These are phyloP conservation scores for Volvariella volvacea DNA, from an alignment of 1,284 basidiomycete species.

Conservation along the genomic window DNA sequence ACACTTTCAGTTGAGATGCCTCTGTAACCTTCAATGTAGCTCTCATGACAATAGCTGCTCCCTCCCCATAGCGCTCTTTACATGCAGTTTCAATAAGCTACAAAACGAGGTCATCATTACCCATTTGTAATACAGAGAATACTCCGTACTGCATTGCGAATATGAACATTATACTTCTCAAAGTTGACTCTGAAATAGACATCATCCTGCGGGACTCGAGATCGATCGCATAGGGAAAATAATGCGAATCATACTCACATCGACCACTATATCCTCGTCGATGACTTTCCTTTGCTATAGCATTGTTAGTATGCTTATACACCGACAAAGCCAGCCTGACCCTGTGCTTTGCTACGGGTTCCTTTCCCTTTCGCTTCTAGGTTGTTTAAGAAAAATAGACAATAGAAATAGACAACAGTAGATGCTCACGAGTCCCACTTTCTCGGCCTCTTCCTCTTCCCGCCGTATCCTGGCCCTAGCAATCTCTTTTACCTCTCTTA, in stretches of 20 bases:
- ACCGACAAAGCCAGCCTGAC: conserved; percentile 1
- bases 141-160: conserved; percentile 73
- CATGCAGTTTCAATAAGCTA: conserved; percentile 75
- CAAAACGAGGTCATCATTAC: conserved; percentile 10
- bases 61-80: conserved; percentile 71
- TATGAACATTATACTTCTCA: conserved; percentile 82
- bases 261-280: conserved; percentile 56
- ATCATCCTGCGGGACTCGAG: conserved; percentile 44
- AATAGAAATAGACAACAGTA: not conserved
- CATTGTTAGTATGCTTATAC: conserved; percentile 4
- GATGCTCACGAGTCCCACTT: conserved; percentile 58
- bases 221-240: conserved; percentile 9
- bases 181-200: conserved; percentile 83
- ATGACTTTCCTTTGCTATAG: conserved; percentile 45
- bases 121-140: conserved; percentile 1
- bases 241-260: conserved; percentile 39
- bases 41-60: conserved; percentile 65
- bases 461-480: conserved; percentile 55
- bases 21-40: conserved; percentile 69
- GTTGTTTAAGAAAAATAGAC: not conserved
- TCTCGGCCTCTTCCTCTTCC: conserved; percentile 68
- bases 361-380: conserved; percentile 58
- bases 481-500: conserved; percentile 59
- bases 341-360: conserved; percentile 39
- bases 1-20: conserved; percentile 50